Evolutionary conservation across 2,329 filamentous ascomycete genomes (phyloP), one percentile per base, ranked within the genome.

Genomic region (Epichloe hybrida): DNA sequence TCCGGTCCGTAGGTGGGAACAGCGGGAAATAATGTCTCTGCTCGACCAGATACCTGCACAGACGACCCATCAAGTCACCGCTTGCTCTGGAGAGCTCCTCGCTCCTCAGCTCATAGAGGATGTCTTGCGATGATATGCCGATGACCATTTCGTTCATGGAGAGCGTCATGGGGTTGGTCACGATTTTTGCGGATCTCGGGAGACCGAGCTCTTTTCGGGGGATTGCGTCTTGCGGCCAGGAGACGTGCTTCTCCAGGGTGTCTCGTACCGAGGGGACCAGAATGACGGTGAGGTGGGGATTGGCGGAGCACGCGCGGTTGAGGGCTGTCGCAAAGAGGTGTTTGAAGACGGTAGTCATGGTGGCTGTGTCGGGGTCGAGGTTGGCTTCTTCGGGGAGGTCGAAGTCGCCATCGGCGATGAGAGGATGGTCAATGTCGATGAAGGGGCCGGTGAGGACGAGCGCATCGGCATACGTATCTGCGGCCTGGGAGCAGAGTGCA

Each of bases 21-120:
- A 97, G 69, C 0, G 93, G 93, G 60, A 88, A 88, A 66, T 90
- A 97, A 62, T 93, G 89, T 6, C 90, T 75, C 69, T 97, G 93
- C 67, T 95, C 86, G 52, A 98, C 79, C 17, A 98, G 66, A 57
- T 93, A 84, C 20, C 81, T 77, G 5, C 85, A 80, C 46, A 90
- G 68, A n/a, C 91, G 72, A 15, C 82, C 80, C 60, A 91, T 73
- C 27, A 86, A 59, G 57, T 86, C 81, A 17, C 58, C 59, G 1
- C 56, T 57, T 11, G 59, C 59, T 50, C 53, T 56, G 53, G 56
- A 55, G 7, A 80, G 63, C 65, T 95, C 88, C 59, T 91, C 84
- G 27, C 77, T 72, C n/a, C 83, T 77, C 49, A 96, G 70, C 67
- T 96, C 88, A 55, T 81, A 89, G 1, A 98, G 73, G 3, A 88